Evolutionary conservation across 1,284 basidiomycete genomes (phyloP), one percentile per base, ranked within the genome.

Genomic region (Lignosus rhinocerotis): DNA sequence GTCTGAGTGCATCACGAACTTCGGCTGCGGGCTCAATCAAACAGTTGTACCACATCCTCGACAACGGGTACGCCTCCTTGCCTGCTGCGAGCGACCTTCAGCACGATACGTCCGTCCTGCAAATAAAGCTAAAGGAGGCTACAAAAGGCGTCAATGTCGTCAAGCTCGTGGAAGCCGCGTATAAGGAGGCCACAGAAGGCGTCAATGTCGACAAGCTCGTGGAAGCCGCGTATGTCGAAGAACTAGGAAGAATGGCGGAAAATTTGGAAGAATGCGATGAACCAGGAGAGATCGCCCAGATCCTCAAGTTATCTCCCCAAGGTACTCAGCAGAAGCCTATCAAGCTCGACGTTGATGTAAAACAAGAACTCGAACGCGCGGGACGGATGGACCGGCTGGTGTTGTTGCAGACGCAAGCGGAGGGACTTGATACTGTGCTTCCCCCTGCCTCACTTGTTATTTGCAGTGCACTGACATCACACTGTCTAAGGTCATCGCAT

Each of bases 341-440:
- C 16, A 31, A 30, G 1, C 8, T 31, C n/a, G 53, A 56, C 10
- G 61, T 63, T 1, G 58, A 66, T 31, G 47, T 70, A 10, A 49
- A 54, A 30, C 32, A 10, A 6, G 65, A 67, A 47, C 30, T 71
- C 3, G 52, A 65, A 31, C 58, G 55, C 3, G 69, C 67, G 3
- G 70, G 70, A 54, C 50, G 36, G 10, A 17, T 55, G 16, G 71
- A 72, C 46, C 65, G 71, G 44, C 17, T 54, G 1, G 62, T 58
- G 0, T 47, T 70, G 16, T 59, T 71, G 2, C 10, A 42, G 19
- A 54, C 61, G 5, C 66, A 66, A 34, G 67, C 67, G 50, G 31
- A 44, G 10, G 41, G 65, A 2, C 48, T 69, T 8, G 66, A 69
- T 34, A 14, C 53, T 47, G 71, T 71, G 21, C 25, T 56, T 60